Base-by-base conservation (phyloP, 73 alveolate species). In the Loxodes magnus region DNA sequence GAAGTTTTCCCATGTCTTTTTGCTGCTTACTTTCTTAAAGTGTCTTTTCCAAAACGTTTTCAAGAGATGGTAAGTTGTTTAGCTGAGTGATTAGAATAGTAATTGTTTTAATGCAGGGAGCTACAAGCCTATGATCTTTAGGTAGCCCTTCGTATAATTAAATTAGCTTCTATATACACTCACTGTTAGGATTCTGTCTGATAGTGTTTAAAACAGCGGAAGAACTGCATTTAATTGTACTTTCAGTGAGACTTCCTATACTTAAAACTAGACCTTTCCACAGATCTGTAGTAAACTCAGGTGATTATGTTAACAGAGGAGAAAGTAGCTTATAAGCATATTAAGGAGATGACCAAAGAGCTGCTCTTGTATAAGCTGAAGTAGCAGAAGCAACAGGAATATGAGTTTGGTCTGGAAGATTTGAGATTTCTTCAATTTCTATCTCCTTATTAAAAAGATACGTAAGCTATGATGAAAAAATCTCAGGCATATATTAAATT, bases 161-260 rank as follows among this genome's bases (percentile, higher is more conserved):
- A 46, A 46, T 25, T n/a, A 46, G 15, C 15, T 46, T 24, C 26
- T 25, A 46, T 12, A 46, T 5, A 24, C 26, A n/a, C 16, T 14
- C 59, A 2, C 22, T 46, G 7, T 46, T 17, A n/a, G 7, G 9
- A 46, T 46, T 46, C 1, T n/a, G 9, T 21, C 34, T 16, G 4
- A 67, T 42, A 49, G 55, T 49, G 26, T 75, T 61, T 28, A 75
- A 61, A 24, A 68, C 31, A 3, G 51, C 78, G 41, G 67, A 66
- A 16, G 71, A 63, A 41, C 84, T 48, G 12, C 79, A 62, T 60
- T 79, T 85, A 34, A 80, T 67, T 3, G 90, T 85, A 26, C 76
- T 70, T 54, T 85, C 96, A 38, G 94, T 85, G 2, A 85, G 56
- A 6, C 96, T 87, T 20, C 94, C 86, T 24, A 74, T 60, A 33